Evolutionary conservation across 768 basidiomycete genomes (phyloP).

Genomic region (Hortiboletus flavorubellus): DNA sequence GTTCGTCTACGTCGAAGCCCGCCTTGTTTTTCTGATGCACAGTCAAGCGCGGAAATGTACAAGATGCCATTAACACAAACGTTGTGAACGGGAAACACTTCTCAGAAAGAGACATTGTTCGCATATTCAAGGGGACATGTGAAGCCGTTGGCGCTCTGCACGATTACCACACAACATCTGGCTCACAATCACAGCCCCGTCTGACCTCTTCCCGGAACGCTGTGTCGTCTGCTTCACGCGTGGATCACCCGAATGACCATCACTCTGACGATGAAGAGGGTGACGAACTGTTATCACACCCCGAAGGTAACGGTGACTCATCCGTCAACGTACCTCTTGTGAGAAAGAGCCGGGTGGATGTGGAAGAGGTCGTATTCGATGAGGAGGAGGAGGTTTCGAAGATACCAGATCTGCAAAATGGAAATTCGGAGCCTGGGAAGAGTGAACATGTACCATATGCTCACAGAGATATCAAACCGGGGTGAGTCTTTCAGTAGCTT

Average conservation of each 20-base stretch:
- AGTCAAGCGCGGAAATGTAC: constrained; percentile 83
- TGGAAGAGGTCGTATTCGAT: constrained; percentile 65
- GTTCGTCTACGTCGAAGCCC: constrained; percentile 35
- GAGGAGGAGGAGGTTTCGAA: constrained; percentile 61
- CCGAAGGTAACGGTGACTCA: constrained; percentile 59
- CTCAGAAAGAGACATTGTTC: constrained; percentile 84
- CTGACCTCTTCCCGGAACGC: constrained; percentile 13
- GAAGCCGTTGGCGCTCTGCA: constrained; percentile 95
- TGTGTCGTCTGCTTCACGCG: constrained; percentile 22
- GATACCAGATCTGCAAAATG: constrained; percentile 39
- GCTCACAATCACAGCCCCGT: constrained; percentile 21
- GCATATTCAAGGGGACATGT: constrained; percentile 92
- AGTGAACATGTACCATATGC: constrained; percentile 82
- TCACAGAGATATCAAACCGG: constrained; percentile 95
- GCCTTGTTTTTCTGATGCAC: neutral
- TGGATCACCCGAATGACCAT: constrained; percentile 20
- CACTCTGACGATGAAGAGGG: constrained; percentile 56
- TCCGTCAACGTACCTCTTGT: constrained; percentile 57
- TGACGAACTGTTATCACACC: constrained; percentile 69
- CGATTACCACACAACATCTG: constrained; percentile 59
- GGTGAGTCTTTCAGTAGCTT: constrained; percentile 46
- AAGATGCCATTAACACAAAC: constrained; percentile 89
- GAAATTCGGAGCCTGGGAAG: constrained; percentile 35
- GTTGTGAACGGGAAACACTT: constrained; percentile 79
- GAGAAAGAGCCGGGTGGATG: constrained; percentile 47